Percentiles rank a stretch among this genome's conserved stretches.
These are phyloP conservation scores for Ustilago curta DNA, from an alignment of 1,284 basidiomycete species.

Conservation along the genomic window DNA sequence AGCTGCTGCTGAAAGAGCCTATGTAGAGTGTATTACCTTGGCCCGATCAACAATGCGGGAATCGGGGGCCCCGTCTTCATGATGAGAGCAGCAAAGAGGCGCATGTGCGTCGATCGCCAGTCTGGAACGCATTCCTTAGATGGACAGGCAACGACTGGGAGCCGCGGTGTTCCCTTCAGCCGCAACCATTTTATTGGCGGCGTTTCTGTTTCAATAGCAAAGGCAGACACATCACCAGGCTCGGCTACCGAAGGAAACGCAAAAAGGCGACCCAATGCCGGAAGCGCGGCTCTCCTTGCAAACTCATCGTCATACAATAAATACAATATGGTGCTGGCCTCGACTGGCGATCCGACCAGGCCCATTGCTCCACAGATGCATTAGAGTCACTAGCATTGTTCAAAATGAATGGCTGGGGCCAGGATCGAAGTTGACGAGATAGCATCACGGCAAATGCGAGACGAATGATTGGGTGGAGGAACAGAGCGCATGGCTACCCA, in stretches of 20 bases:
- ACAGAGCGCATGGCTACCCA: not conserved
- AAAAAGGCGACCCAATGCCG: not conserved
- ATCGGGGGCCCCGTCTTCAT: not conserved
- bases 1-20: no score
- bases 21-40: not conserved
- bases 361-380: no score
- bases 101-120: not conserved
- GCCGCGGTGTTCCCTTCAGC: constrained; percentile 3
- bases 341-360: no score
- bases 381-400: no score
- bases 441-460: not conserved
- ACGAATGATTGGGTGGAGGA: not conserved
- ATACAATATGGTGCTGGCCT: no score
- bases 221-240: not conserved
- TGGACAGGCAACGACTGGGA: not conserved
- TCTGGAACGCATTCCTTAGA: not conserved
- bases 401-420: not conserved
- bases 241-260: not conserved
- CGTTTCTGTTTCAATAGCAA: not conserved
- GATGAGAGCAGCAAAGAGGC: not conserved
- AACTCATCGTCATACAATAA: not conserved
- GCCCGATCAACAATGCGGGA: not conserved
- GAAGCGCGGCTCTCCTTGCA: not conserved
- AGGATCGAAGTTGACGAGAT: not conserved
- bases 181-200: not conserved